Base-by-base conservation (phyloP, 352 stramenopile genomes). In the Globisporangium abappressorium region DNA sequence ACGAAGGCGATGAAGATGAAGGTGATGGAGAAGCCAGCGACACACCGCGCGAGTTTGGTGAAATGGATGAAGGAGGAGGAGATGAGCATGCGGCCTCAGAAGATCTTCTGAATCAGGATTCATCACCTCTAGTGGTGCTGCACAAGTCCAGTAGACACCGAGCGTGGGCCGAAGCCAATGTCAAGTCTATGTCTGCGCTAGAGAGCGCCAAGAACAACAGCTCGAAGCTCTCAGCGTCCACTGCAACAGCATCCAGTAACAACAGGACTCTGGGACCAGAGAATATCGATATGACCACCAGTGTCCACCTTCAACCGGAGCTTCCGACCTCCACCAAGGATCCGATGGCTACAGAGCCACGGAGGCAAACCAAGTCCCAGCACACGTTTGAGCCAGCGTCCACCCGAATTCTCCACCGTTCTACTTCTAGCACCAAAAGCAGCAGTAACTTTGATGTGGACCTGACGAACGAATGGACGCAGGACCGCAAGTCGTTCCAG, bases 401-500 rank as follows among this genome's bases (percentile, higher is more conserved):
- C 9, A 68, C 73, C 28, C 72, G 68, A 1, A 20, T 74, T 22
- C 64, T 71, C 9, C 36, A 51, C 18, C 33, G 41, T 24, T 72
- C 66, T 6, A 34, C 9, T 24, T n/a, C 38, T 51, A 56, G 43
- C 51, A 46, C 12, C 38, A 24, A n/a, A 26, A 26, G 24, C 33
- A 46, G 30, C 41, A 58, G 2, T 5, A 33, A 33, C 7, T 20
- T 69, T n/a, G 57, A 60, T 9, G 20, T 61, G 1, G 63, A 64
- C 34, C 30, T 63, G 46, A 57, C 63, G 22, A 81, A 80, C 12
- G 69, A 74, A 3, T 91, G 82, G 79, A 76, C 72, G 14, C 66
- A 85, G 14, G 81, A 87, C 30, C 66, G 76, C 18, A 72, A 66
- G 8, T 55, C 73, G 22, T 77, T 82, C 22, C 63, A 80, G 4